Evolutionary conservation across 2,329 filamentous ascomycete genomes (phyloP).

Genomic region (Albophoma yamanashiensis): DNA sequence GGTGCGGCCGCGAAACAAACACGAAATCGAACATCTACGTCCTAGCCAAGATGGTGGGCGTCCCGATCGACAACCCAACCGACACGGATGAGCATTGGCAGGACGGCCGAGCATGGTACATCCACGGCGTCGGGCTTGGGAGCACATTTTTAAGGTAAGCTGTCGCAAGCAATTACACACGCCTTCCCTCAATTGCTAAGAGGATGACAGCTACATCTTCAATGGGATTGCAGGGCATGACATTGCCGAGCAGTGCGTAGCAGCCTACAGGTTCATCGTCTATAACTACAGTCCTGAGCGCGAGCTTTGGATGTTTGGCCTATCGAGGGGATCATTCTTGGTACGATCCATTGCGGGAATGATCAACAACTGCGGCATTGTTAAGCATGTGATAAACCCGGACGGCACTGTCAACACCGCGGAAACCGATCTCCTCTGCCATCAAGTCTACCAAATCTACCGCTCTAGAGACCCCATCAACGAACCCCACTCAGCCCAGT

Average conservation of each 20-base stretch:
- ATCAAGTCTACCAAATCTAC: slow-evolving; percentile 13
- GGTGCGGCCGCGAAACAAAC: slow-evolving; percentile 9
- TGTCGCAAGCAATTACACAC: not conserved
- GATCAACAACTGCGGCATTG: slow-evolving; percentile 19
- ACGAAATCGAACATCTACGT: slow-evolving; percentile 8
- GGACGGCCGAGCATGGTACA: not conserved
- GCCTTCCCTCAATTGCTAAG: not conserved
- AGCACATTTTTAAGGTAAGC: not conserved
- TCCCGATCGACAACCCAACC: not conserved
- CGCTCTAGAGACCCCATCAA: slow-evolving; percentile 8
- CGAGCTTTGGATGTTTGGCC: slow-evolving; percentile 16
- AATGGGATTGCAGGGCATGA: not conserved
- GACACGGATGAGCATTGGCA: not conserved
- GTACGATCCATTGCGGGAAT: slow-evolving; percentile 13
- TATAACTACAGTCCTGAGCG: slow-evolving; percentile 9
- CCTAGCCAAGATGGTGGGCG: slow-evolving; percentile 4
- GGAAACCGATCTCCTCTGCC: not conserved
- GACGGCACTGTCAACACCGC: slow-evolving; percentile 3
- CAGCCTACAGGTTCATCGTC: slow-evolving; percentile 8
- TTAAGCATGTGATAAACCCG: slow-evolving; percentile 5
- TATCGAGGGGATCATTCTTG: slow-evolving; percentile 14
- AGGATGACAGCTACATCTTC: not conserved
- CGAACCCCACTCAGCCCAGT: slow-evolving; percentile 7
- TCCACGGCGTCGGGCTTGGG: not conserved
- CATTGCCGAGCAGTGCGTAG: not conserved